Base-by-base conservation (phyloP, 768 basidiomycete genomes). In the Boletus barrowsii region DNA sequence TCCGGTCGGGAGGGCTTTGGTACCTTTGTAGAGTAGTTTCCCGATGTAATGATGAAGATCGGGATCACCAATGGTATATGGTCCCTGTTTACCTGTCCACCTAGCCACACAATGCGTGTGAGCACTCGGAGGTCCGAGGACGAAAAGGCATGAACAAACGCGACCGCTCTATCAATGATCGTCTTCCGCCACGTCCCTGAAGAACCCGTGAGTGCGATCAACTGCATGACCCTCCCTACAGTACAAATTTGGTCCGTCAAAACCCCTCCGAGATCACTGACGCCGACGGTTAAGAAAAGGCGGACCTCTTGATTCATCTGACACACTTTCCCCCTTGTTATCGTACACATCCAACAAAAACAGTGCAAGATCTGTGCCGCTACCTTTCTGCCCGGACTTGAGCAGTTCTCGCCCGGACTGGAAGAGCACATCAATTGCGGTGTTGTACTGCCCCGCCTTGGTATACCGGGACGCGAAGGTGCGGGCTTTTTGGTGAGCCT, bases 401-500 rank as follows among this genome's bases (percentile, higher is more conserved):
- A 98, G 75, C 29, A 99, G 78, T 67, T 93, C 92, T 47, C 88
- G 79, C 2, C 93, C 87, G 42, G 86, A 87, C 64, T 93, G 89
- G 72, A 97, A 98, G 47, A 98, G 83, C 5, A 98, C 89, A 69
- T 95, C 88, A 71, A 93, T 89, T 15, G 97, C 95, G 14, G 86
- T 86, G 65, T 87, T 86, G 65, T 88, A 86, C 61, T 95, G 88
- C 3, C 76, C 77, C 4, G 90, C 82, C 75, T 93, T 93, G 47
- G 79, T 76, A 68, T 92, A 92, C 62, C 95, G 81, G 4, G 94
- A 86, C 5, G 93, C 93, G 60, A 96, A 97, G 17, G 95, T 98
- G 26, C 96, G 83, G 10, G 94, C 93, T 73, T 98, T 98, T 71
- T 98, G 95, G 63, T 98, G 96, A 0, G 95, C 95, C 57, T 94